A percentile compares a stretch with the other conserved stretches of the same genome.
Conservation (phyloP, 2,329 filamentous ascomycete species). For the Colletotrichum sansevieriae region DNA sequence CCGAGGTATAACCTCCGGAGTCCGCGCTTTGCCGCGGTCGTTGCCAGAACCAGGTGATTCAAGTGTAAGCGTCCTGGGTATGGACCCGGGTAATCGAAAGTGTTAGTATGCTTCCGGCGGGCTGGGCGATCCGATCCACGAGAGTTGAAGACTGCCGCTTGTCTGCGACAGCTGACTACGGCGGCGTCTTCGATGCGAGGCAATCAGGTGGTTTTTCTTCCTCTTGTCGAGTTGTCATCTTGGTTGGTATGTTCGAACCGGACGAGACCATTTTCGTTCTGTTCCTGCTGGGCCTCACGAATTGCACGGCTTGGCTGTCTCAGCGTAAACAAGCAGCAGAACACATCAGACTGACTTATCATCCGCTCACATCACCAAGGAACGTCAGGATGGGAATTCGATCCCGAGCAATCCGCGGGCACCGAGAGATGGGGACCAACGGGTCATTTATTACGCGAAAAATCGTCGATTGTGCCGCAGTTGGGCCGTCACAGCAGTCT, state of each 20-base stretch:
- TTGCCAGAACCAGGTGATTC: background rate
- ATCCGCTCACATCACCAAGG: background rate
- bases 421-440: background rate
- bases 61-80: background rate
- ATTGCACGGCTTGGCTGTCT: too few species aligned
- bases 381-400: background rate
- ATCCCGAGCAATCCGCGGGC: slow-evolving; percentile 1
- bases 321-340: too few species aligned
- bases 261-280: too few species aligned
- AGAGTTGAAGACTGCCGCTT: too few species aligned
- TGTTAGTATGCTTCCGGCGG: background rate
- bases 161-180: too few species aligned
- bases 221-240: too few species aligned
- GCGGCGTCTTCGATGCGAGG: too few species aligned
- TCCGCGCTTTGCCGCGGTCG: background rate
- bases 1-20: background rate
- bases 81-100: background rate
- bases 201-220: too few species aligned
- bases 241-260: too few species aligned
- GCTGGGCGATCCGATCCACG: background rate
- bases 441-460: background rate
- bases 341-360: too few species aligned
- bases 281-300: too few species aligned
- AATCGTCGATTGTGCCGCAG: background rate
- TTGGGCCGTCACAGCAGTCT: background rate